Conservation (phyloP, 345 rosid genomes). For the sweet orange (Citrus sinensis) region DVS_A1.0 CM039161.1:4472001-4472500, state of each 20-base stretch:
- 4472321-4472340: background rate
- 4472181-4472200: background rate
- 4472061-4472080: background rate
- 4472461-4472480: background rate
- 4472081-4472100: background rate
- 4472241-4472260: too few species aligned
- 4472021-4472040: background rate
- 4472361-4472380: background rate
- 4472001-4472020: background rate
- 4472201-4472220: background rate
- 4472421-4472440: conserved; percentile 5
- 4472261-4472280: background rate
- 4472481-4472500: background rate
- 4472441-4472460: background rate
- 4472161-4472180: background rate
- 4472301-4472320: background rate
- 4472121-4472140: background rate
- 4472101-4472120: background rate
- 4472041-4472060: background rate
- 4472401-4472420: background rate
- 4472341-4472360: background rate
- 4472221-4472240: background rate
- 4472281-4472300: background rate
- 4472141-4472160: background rate
- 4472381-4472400: background rate